These are phyloP conservation scores for Meripilus lineatus DNA, from an alignment of 1,284 basidiomycete species.

Conservation along the genomic window DNA sequence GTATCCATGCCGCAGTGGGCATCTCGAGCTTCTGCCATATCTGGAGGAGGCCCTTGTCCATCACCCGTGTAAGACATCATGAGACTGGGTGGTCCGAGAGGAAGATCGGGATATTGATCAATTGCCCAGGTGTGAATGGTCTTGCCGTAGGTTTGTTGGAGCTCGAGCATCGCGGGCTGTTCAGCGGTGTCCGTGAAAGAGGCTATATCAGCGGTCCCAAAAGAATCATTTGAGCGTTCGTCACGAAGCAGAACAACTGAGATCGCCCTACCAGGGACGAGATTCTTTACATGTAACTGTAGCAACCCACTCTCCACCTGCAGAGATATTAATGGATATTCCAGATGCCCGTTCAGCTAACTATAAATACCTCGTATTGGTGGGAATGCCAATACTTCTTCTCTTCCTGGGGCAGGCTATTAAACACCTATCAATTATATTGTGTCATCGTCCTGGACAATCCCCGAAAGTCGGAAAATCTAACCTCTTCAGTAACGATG, in stretches of 20 bases:
- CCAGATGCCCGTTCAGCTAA: not conserved
- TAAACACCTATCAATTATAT: slow-evolving; percentile 34
- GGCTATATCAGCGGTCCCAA: slow-evolving; percentile 15
- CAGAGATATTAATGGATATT: not conserved
- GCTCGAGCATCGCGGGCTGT: slow-evolving; percentile 40
- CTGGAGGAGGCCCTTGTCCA: slow-evolving; percentile 29
- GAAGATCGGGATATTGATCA: slow-evolving; percentile 40
- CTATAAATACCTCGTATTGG: slow-evolving; percentile 23
- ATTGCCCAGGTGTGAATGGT: slow-evolving; percentile 44
- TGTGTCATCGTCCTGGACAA: no score
- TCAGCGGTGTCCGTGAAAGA: slow-evolving; percentile 36
- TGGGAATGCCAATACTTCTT: slow-evolving; percentile 48
- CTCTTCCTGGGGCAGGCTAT: slow-evolving; percentile 37
- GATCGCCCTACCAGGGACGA: slow-evolving; percentile 32
- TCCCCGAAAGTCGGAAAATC: not conserved
- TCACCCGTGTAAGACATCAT: slow-evolving; percentile 42
- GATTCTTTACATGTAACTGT: slow-evolving; percentile 35
- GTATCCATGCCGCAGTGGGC: slow-evolving; percentile 32
- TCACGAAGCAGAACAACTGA: not conserved
- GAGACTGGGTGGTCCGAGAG: slow-evolving; percentile 42
- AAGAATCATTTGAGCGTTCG: not conserved
- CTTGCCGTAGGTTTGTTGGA: slow-evolving; percentile 50
- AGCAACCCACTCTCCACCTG: slow-evolving; percentile 46
- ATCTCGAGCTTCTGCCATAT: slow-evolving; percentile 31
- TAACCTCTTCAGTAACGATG: slow-evolving; percentile 38